phyloP scores from a whole-genome alignment of 306 rosid genomes.

The Cyamopsis tetragonoloba region DNA sequence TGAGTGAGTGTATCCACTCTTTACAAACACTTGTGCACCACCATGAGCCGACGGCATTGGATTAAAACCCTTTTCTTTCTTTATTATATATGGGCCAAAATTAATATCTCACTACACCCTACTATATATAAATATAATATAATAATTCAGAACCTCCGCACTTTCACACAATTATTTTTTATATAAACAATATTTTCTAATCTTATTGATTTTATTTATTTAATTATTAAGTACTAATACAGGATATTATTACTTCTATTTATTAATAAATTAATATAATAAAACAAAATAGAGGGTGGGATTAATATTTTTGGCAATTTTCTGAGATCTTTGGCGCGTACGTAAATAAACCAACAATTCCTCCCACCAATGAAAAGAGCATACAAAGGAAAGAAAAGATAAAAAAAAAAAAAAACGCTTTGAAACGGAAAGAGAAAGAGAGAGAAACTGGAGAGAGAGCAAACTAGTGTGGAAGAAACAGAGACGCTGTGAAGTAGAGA shows the following conservation, averaged over 20 bases:
- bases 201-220: neutral
- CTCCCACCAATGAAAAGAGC: conserved; percentile 26
- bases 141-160: neutral
- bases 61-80: neutral
- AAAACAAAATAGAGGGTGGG: neutral
- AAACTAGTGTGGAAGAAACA: conserved; percentile 34
- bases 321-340: conserved; percentile 51
- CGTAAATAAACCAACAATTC: conserved; percentile 37
- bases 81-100: conserved; percentile 22
- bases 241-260: neutral
- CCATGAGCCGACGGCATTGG: conserved; percentile 19
- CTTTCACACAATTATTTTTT: neutral
- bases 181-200: neutral
- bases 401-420: conserved; percentile 30
- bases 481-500: conserved; percentile 34
- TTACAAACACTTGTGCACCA: conserved; percentile 25
- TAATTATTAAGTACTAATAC: neutral
- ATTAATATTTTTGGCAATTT: conserved; percentile 6
- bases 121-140: too few relatives aligned
- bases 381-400: conserved; percentile 16
- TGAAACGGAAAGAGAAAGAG: conserved; percentile 44
- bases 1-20: conserved; percentile 4
- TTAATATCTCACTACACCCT: conserved; percentile 25
- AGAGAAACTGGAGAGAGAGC: conserved; percentile 33
- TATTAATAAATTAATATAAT: too few relatives aligned